Evolutionary conservation across 2,329 filamentous ascomycete genomes (phyloP).

Genomic region (Penicillium crustosum): DNA sequence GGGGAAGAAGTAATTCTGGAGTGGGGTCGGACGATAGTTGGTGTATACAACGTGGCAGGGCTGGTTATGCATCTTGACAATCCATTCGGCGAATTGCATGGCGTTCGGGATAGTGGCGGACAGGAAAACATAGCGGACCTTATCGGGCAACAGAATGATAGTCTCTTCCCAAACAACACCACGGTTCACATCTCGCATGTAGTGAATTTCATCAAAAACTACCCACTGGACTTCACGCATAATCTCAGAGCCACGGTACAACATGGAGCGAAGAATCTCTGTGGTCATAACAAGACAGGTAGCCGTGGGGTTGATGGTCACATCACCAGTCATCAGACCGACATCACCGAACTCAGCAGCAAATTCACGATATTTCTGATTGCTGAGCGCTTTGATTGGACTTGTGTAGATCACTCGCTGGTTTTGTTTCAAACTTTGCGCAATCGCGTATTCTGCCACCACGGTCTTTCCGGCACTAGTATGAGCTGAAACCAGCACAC

Average conservation of each 20-base stretch:
- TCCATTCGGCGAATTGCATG: slow-evolving; percentile 99
- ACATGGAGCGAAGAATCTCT: slow-evolving; percentile 97
- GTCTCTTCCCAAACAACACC: slow-evolving; percentile 99
- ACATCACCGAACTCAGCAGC: slow-evolving; percentile 94
- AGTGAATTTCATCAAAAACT: slow-evolving; percentile 97
- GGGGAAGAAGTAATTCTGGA: slow-evolving; percentile 98
- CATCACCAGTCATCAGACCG: slow-evolving; percentile 97
- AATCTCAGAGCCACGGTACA: slow-evolving; percentile 97
- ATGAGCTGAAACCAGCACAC: slow-evolving; percentile 93
- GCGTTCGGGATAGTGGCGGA: slow-evolving; percentile 98
- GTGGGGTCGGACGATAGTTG: slow-evolving; percentile 91
- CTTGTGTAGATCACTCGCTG: slow-evolving; percentile 99
- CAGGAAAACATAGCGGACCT: slow-evolving; percentile 97
- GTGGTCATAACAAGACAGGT: slow-evolving; percentile 99
- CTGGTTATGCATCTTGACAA: slow-evolving; percentile 95
- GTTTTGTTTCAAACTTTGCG: slow-evolving; percentile 94
- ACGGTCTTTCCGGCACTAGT: slow-evolving; percentile 98
- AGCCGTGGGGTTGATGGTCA: slow-evolving; percentile 97
- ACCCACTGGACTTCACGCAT: slow-evolving; percentile 99
- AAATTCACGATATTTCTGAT: slow-evolving; percentile 98
- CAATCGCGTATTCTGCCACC: slow-evolving; percentile 96
- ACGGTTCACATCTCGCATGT: slow-evolving; percentile 83
- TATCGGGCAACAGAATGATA: slow-evolving; percentile 95
- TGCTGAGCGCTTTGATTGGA: slow-evolving; percentile 97
- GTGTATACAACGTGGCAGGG: slow-evolving; percentile 99